Evolutionary conservation across 2,329 filamentous ascomycete species (phyloP).

Genomic region (Neonectria faginata): DNA sequence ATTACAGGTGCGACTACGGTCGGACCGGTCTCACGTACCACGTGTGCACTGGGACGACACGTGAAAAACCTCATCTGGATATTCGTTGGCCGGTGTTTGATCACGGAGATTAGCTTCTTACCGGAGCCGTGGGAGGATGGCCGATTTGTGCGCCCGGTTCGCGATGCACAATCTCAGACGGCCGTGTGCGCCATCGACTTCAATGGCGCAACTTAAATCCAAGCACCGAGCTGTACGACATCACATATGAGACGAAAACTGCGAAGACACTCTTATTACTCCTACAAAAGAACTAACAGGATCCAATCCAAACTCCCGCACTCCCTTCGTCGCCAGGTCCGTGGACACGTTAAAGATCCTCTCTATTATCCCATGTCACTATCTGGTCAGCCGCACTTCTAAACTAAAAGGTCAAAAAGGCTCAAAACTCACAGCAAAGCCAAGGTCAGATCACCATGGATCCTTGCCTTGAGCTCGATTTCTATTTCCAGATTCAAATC

Average conservation of each 20-base stretch:
- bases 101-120: neutral
- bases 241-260: neutral
- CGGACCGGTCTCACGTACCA: neutral
- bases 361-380: slow-evolving; percentile 44
- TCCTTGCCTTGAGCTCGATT: slow-evolving; percentile 86
- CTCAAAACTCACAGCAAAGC: slow-evolving; percentile 69
- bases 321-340: neutral
- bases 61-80: neutral
- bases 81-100: neutral
- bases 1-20: neutral
- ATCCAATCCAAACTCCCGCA: neutral
- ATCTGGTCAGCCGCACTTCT: slow-evolving; percentile 37
- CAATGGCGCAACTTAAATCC: neutral
- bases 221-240: neutral
- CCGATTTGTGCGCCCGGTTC: neutral
- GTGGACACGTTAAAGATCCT: slow-evolving; percentile 30
- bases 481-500: slow-evolving; percentile 88
- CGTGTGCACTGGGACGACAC: neutral
- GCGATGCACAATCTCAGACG: neutral
- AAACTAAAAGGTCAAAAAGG: neutral
- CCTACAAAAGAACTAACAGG: neutral
- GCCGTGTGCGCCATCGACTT: neutral
- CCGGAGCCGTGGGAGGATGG: neutral
- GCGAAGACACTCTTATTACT: neutral
- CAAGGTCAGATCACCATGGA: slow-evolving; percentile 85